phyloP scores from a whole-genome alignment of 768 basidiomycete species.

The Amanita subjunquillea region DNA sequence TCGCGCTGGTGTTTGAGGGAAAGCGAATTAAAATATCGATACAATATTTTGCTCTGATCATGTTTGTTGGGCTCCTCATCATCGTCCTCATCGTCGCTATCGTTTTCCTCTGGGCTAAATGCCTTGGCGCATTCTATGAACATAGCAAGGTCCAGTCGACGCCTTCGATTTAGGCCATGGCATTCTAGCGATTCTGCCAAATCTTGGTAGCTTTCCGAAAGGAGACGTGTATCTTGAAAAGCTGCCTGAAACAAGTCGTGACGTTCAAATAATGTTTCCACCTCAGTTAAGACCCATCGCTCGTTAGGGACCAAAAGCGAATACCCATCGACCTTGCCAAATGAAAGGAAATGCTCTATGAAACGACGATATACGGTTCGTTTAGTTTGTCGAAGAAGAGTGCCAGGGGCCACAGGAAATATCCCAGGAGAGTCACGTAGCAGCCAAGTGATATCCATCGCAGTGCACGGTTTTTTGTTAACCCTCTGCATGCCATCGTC shows the following conservation, averaged over 20 bases:
- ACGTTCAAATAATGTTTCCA: conserved; percentile 22
- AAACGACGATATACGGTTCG: neutral
- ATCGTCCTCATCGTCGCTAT: neutral
- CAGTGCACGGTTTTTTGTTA: neutral
- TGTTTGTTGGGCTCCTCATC: conserved; percentile 2
- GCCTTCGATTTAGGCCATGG: conserved; percentile 21
- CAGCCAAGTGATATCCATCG: neutral
- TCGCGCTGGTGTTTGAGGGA: conserved; percentile 17
- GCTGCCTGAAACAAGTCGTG: conserved; percentile 24
- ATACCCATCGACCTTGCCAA: neutral
- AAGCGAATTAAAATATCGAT: conserved; percentile 18
- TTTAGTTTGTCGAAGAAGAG: neutral
- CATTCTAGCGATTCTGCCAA: conserved; percentile 17
- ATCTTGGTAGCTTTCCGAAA: conserved; percentile 18
- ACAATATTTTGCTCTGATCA: conserved; percentile 21
- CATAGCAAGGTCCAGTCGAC: conserved; percentile 18
- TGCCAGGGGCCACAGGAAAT: too few relatives aligned
- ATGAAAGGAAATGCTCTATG: neutral
- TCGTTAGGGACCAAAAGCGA: conserved; percentile 24
- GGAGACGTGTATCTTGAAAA: conserved; percentile 22
- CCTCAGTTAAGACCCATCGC: conserved; percentile 13
- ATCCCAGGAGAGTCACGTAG: neutral
- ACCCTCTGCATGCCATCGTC: neutral
- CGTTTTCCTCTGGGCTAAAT: conserved; percentile 12
- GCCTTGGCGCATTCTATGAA: conserved; percentile 27